Evolutionary conservation across 495 filamentous ascomycete species (phyloP), one percentile per base, ranked within the genome.

Genomic region (Glutinoglossum americanum): DNA sequence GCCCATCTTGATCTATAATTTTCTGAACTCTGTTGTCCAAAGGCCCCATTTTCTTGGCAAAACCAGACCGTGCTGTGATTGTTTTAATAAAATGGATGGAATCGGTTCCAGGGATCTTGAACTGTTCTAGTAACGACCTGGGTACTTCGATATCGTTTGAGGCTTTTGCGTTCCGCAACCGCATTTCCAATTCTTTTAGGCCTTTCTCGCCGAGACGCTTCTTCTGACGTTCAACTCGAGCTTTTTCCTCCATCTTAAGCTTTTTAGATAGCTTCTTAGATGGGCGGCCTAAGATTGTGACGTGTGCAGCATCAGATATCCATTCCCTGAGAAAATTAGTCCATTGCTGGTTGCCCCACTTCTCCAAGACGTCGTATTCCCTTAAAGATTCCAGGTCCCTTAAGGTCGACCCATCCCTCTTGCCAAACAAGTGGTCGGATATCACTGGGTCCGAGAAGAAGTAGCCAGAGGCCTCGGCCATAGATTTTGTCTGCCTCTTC

Each of bases 61-160:
- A 69, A 41, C 93, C 92, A 28, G 89, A 87, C 56, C 88, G 75
- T 33, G 89, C 92, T 1, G 88, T 95, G 8, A 74, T 79, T 0
- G 92, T 92, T 51, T 89, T 77, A 63, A 94, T 89, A 67, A 97
- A 95, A 68, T 96, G 87, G 47, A 94, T 92, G 0, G 88, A 89
- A 7, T 89, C 82, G 0, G 86, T 81, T 11, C 80, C 76, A 21
- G 92, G 93, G 37, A 99, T 84, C 47, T 76, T 65, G 71, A 93
- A 94, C 53, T 81, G 73, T 55, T 81, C 80, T n/a, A 97, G 71
- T 30, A 93, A 65, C 27, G 84, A 78, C 48, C 78, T 73, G 8
- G 87, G 86, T 47, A 92, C 87, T 41, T 83, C 78, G 65, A 81
- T 79, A 64, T 94, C 85, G 62, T 93, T 94, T 64, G 84, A 80